Conservation (phyloP, 2,329 filamentous ascomycete genomes). For the Cryphonectria carpinicola region DNA sequence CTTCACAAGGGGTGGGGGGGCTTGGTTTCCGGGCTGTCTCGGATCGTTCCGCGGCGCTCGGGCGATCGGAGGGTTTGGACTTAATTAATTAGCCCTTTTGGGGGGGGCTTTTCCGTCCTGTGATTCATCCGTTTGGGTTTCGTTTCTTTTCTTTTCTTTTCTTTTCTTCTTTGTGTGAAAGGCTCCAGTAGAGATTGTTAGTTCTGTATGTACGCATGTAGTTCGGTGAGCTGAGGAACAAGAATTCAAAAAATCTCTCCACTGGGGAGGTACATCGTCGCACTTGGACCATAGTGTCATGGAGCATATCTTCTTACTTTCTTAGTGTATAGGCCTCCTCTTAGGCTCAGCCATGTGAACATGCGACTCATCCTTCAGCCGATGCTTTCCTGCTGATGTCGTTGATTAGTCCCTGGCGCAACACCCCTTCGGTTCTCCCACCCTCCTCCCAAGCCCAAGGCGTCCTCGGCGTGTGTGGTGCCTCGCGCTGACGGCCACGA, state of each 20-base stretch:
- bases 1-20: constrained; percentile 5
- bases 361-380: neutral
- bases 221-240: too few species aligned
- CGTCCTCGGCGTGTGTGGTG: neutral
- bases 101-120: neutral
- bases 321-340: neutral
- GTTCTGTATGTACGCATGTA: too few species aligned
- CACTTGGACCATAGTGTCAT: neutral
- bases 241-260: too few species aligned
- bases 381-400: neutral
- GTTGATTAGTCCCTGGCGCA: neutral
- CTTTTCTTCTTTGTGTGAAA: too few species aligned
- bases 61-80: neutral
- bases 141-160: too few species aligned
- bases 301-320: neutral
- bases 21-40: constrained; percentile 11
- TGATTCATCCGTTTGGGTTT: neutral
- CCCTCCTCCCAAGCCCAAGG: neutral
- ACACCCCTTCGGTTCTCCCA: neutral
- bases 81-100: neutral
- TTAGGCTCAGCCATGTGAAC: neutral
- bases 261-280: too few species aligned
- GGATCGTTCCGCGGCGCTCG: constrained; percentile 21
- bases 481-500: neutral
- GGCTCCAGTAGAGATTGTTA: neutral